These are phyloP conservation scores for Fusarium sp. DNA, from an alignment of 2,329 filamentous ascomycete species.

Conservation along the genomic window DNA sequence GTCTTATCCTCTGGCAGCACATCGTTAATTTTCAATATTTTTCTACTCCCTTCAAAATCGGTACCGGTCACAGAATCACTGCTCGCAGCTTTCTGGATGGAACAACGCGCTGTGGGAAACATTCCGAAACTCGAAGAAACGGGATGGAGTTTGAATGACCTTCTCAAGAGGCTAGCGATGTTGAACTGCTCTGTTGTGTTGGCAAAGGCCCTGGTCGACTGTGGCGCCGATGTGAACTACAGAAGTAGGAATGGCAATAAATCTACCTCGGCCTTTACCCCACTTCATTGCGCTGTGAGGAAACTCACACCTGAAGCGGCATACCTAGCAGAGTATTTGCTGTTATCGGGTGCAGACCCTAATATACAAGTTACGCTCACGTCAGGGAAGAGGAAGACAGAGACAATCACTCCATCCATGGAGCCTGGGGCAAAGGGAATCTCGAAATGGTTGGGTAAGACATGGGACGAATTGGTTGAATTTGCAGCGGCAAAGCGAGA, in stretches of 20 bases:
- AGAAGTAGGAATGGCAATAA: not conserved
- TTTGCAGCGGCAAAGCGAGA: not conserved
- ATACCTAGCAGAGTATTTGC: not conserved
- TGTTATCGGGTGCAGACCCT: not conserved
- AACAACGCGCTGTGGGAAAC: rapidly evolving
- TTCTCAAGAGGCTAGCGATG: not conserved
- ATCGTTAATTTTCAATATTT: no score
- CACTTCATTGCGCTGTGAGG: rapidly evolving
- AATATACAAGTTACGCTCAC: not conserved
- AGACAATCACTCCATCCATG: rapidly evolving
- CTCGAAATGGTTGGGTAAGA: not conserved
- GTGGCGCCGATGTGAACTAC: not conserved
- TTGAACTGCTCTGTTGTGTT: not conserved
- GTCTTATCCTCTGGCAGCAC: not conserved
- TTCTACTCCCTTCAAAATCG: not conserved
- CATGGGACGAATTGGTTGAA: not conserved
- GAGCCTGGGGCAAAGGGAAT: not conserved
- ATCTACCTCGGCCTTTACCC: rapidly evolving
- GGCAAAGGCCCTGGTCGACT: not conserved
- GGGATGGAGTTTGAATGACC: rapidly evolving
- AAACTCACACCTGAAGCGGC: not conserved
- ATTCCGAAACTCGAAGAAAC: no score
- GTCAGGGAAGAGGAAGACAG: rapidly evolving
- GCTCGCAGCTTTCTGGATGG: not conserved
- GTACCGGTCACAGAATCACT: not conserved